phyloP scores from a whole-genome alignment of 2,329 filamentous ascomycete species.

The Cryphonectria parasitica region DNA sequence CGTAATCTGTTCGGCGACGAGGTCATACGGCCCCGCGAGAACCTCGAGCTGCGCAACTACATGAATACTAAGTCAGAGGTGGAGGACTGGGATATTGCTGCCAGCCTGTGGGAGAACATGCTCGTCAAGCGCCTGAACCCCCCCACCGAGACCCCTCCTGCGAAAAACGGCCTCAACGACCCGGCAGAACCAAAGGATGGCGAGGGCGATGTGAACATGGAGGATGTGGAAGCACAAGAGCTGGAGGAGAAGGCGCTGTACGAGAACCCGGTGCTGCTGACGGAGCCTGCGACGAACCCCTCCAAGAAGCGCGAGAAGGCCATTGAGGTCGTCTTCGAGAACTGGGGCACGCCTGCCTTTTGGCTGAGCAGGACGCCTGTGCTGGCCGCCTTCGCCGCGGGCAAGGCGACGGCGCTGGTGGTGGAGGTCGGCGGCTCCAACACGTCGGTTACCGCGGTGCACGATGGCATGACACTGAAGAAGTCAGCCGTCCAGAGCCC shows the following conservation, averaged over 20 bases:
- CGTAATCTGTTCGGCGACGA: constrained; percentile 85
- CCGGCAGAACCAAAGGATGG: constrained; percentile 60
- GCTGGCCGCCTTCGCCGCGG: constrained; percentile 86
- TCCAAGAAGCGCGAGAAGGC: constrained; percentile 88
- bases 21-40: constrained; percentile 74
- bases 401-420: constrained; percentile 90
- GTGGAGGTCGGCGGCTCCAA: constrained; percentile 89
- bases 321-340: constrained; percentile 96
- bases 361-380: constrained; percentile 90
- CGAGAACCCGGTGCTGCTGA: constrained; percentile 91
- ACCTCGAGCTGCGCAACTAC: constrained; percentile 87
- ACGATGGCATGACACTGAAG: constrained; percentile 93
- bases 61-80: constrained; percentile 88
- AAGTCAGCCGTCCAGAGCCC: constrained; percentile 85
- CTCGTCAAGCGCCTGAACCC: constrained; percentile 88
- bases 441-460: constrained; percentile 86
- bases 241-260: constrained; percentile 73
- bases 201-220: constrained; percentile 65
- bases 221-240: constrained; percentile 56
- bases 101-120: constrained; percentile 89
- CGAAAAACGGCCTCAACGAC: constrained; percentile 81
- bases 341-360: constrained; percentile 93
- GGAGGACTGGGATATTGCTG: constrained; percentile 93
- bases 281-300: constrained; percentile 91
- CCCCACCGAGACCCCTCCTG: constrained; percentile 68